These are phyloP conservation scores for Ophiostoma novo-ulmi DNA, from an alignment of 2,329 filamentous ascomycete genomes.

Conservation along the genomic window DNA sequence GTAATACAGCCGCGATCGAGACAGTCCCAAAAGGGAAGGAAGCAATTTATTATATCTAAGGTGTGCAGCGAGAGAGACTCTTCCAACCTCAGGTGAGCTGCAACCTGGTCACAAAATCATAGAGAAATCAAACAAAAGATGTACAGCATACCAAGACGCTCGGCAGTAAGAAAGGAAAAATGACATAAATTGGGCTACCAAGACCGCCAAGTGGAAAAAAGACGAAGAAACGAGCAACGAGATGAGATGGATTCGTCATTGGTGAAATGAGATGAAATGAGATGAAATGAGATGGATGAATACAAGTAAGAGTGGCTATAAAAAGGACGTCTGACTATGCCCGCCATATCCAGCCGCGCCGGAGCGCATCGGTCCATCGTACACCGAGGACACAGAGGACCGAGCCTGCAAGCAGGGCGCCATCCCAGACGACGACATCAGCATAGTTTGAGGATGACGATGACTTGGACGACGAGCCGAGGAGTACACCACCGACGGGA, in stretches of 20 bases:
- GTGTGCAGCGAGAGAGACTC: background rate
- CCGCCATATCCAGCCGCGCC: constrained; percentile 27
- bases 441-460: constrained; percentile 31
- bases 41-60: background rate
- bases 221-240: background rate
- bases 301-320: background rate
- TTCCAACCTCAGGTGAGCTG: background rate
- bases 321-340: constrained; percentile 15
- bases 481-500: constrained; percentile 41
- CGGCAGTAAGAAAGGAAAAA: background rate
- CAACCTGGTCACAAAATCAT: background rate
- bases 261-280: background rate
- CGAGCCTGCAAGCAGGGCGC: constrained; percentile 38
- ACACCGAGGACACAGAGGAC: constrained; percentile 40
- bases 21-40: background rate
- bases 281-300: background rate
- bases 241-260: background rate
- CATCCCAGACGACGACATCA: constrained; percentile 40
- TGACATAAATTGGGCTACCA: background rate
- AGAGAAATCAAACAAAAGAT: background rate
- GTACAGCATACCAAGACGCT: background rate
- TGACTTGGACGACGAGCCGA: constrained; percentile 26
- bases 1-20: background rate
- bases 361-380: constrained; percentile 34
- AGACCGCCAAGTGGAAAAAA: constrained; percentile 7